phyloP scores from a whole-genome alignment of 2,329 filamentous ascomycete species.

The Colletotrichum chrysophilum region DNA sequence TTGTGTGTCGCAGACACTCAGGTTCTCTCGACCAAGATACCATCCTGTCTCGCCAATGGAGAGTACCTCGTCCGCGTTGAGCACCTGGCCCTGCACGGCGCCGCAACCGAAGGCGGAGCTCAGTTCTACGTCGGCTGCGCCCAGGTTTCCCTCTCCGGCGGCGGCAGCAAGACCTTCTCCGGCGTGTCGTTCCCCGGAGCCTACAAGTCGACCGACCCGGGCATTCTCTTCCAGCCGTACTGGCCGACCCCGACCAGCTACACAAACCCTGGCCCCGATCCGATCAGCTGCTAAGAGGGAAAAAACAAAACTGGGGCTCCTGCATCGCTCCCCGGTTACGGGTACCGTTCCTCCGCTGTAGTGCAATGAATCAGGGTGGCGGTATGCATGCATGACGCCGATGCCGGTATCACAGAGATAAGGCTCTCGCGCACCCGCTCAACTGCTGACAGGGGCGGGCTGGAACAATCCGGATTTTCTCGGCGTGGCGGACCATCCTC shows the following conservation, averaged over 20 bases:
- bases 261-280: conserved; percentile 26
- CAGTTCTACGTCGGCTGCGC: conserved; percentile 52
- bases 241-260: conserved; percentile 44
- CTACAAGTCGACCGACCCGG: conserved; percentile 44
- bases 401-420: not conserved
- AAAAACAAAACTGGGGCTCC: not conserved
- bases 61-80: conserved; percentile 56
- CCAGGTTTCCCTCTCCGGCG: conserved; percentile 44
- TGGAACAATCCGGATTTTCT: not conserved
- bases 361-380: not conserved
- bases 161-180: conserved; percentile 40
- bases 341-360: not conserved
- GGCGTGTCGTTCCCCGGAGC: conserved; percentile 46
- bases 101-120: conserved; percentile 43
- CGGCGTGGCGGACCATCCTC: not conserved
- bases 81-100: conserved; percentile 52
- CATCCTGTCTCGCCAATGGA: conserved; percentile 29
- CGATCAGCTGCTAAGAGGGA: conserved; percentile 22
- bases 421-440: not conserved
- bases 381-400: not conserved
- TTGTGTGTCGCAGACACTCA: not conserved
- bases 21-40: conserved; percentile 6
- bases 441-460: not conserved
- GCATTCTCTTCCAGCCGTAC: conserved; percentile 48
- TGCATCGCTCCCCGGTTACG: not conserved